Evolutionary conservation across 805 yeast genomes (phyloP), one percentile per base, ranked within the genome.

Genomic region (Saccharomycopsis sp.): DNA sequence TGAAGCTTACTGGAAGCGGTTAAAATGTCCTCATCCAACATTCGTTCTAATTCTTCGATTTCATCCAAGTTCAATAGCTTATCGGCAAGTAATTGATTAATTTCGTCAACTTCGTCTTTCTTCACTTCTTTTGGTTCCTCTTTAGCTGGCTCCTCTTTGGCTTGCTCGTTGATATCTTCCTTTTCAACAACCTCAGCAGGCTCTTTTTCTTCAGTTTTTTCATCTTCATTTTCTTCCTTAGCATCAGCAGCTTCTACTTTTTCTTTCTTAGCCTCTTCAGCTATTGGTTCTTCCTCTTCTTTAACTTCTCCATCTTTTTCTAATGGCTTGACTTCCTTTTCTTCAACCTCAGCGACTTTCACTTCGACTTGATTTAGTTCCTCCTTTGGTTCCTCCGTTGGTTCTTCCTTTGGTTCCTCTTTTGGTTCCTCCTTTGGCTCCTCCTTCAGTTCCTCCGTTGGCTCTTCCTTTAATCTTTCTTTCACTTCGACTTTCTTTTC

Each of bases 41-140:
- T 23, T 40, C 31, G 36, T 33, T 51, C 53, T 2, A 51, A 45
- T 29, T 50, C 53, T 32, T 36, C 23, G 26, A 50, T 47, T 32
- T 51, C 48, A 14, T 47, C 47, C 17, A 35, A 19, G 29, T 43
- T 48, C 24, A 49, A 44, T 17, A 37, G 33, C 23, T 42, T 38
- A 13, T 36, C 45, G 13, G 28, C 39, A 3, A 45, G 29, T 14
- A 46, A 31, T 21, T 36, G 42, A 24, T 47, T 51, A 21, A 45
- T 38, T 14, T 50, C 50, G 14, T 40, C 48, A 13, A 27, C 39
- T 19, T 31, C 35, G 8, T 41, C 42, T 24, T 41, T 41, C n/a
- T 34, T n/a, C 13, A 27, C 31, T 27, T 27, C 31, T n/a, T 27
- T 27, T 11, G 31, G n/a, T n/a, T n/a, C n/a, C n/a, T n/a, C n/a